Percentiles rank a stretch among this genome's conserved stretches.
Evolutionary conservation across 1,284 basidiomycete species (phyloP).

Genomic region (Rhodotorula sp.): DNA sequence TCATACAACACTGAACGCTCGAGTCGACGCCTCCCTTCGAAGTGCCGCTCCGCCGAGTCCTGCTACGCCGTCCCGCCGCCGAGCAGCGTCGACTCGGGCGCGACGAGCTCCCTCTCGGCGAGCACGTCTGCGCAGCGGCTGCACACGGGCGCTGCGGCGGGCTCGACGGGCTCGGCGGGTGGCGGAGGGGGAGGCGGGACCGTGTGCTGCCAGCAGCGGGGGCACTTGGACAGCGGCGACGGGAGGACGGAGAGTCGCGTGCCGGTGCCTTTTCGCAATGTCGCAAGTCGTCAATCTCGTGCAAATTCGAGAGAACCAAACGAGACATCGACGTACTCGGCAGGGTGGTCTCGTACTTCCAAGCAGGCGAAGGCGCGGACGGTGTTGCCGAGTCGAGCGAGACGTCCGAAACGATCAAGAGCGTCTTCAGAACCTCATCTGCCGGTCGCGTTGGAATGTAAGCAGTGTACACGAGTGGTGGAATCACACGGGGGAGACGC

Average conservation of each 20-base stretch:
- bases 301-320: background rate
- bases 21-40: no score
- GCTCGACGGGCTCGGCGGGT: background rate
- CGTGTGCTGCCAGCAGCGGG: slow-evolving; percentile 73
- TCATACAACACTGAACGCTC: no score
- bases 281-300: background rate
- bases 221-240: slow-evolving; percentile 64
- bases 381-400: slow-evolving; percentile 52
- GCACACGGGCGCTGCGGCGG: background rate
- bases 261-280: slow-evolving; percentile 53
- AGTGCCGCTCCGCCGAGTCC: no score
- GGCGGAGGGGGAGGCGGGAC: background rate
- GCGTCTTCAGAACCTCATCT: slow-evolving; percentile 66
- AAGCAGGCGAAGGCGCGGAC: slow-evolving; percentile 45
- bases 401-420: slow-evolving; percentile 76
- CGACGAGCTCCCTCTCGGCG: slow-evolving; percentile 3
- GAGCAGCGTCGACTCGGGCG: background rate
- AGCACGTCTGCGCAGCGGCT: slow-evolving; percentile 14
- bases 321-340: background rate
- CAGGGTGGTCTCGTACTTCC: slow-evolving; percentile 18
- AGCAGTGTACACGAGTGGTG: background rate
- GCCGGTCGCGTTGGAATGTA: slow-evolving; percentile 16
- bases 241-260: slow-evolving; percentile 55
- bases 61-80: no score
- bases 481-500: slow-evolving; percentile 15